Base-by-base conservation (phyloP, 768 basidiomycete species). In the Mycena albidolilacea region DNA sequence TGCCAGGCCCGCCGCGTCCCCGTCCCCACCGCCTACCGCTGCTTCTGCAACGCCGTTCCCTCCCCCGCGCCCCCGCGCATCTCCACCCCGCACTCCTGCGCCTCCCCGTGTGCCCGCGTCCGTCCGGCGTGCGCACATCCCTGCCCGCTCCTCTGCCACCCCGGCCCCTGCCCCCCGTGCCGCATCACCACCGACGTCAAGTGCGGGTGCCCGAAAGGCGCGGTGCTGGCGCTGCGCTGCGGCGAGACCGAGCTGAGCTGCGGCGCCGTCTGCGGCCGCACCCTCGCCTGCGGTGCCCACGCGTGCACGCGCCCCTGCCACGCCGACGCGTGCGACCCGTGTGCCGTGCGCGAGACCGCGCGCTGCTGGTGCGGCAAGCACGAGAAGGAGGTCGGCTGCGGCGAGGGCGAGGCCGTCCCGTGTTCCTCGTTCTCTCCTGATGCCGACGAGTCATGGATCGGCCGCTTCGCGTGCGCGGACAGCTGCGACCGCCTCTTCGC, bases 111-210 rank as follows among this genome's bases (percentile, higher is more conserved):
- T 79, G 86, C 90, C 0, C 90, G 93, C 14, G 70, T 82, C 6
- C 89, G 92, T 2, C 81, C 84, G 46, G 82, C 84, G 38, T 99
- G 97, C 76, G 85, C 87, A 0, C 97, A 98, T 78, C 86, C 95
- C 0, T 99, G 97, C 80, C 90, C 96, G 0, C 79, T 96, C 15
- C 85, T 86, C 15, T 99, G 97, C 78, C 97, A 98, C 80, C 97
- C 98, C 0, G 98, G 97, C 0, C 98, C 97, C 0, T 99, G 98
- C 82, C 97, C 97, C 0, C 96, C 96, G 0, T 99, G 98, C 79
- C 89, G 91, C 73, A 88, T 97, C 12, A 94, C 93, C 7, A 90
- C 93, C 0, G 88, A 90, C 54, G 82, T 91, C n/a, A 84, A 87
- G 1, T 99, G 98, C 79, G 91, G 94, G 63, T 98, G 97, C 74